Percentiles rank a stretch among this genome's conserved stretches.
These are phyloP conservation scores for cucumber (Cucumis sativus) DNA, from an alignment of 306 rosid species.

Conservation along the genomic window Cucumber_9930_V3 NC_026657.2:34152501-34153000, in stretches of 20 bases:
- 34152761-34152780: conserved; percentile 75
- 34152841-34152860: conserved; percentile 68
- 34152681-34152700: conserved; percentile 80
- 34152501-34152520: conserved; percentile 61
- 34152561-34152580: conserved; percentile 94
- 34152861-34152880: conserved; percentile 81
- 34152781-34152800: conserved; percentile 76
- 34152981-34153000: conserved; percentile 79
- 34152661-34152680: conserved; percentile 80
- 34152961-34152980: conserved; percentile 52
- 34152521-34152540: conserved; percentile 73
- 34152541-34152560: conserved; percentile 78
- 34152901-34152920: conserved; percentile 62
- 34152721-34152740: conserved; percentile 61
- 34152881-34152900: conserved; percentile 67
- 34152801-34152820: conserved; percentile 46
- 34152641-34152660: conserved; percentile 91
- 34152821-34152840: conserved; percentile 54
- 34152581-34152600: conserved; percentile 99
- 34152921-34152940: conserved; percentile 61
- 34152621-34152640: conserved; percentile 83
- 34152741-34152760: conserved; percentile 70
- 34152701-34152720: conserved; percentile 80
- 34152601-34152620: conserved; percentile 98
- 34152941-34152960: conserved; percentile 88